Evolutionary conservation across 768 basidiomycete species (phyloP).

Genomic region (Rhodotorula sphaerocarpa): DNA sequence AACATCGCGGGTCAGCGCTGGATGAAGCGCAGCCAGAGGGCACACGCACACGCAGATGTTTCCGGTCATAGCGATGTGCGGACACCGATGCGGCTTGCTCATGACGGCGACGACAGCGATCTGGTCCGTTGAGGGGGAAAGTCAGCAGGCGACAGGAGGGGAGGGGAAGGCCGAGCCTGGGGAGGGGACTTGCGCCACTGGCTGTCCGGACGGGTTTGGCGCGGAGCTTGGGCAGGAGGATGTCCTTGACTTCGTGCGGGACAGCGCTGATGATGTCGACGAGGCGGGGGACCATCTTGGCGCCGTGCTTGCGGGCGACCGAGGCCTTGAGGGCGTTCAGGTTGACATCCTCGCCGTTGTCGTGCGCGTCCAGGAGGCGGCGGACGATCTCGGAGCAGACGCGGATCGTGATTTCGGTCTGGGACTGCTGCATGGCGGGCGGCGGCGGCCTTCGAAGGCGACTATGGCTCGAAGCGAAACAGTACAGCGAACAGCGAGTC

Average conservation of each 20-base stretch:
- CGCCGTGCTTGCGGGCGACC: constrained; percentile 81
- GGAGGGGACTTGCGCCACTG: constrained; percentile 66
- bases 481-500: neutral
- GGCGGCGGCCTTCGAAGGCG: neutral
- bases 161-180: neutral
- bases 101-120: constrained; percentile 99
- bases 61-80: constrained; percentile 99
- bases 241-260: constrained; percentile 92
- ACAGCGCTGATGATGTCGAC: constrained; percentile 98
- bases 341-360: constrained; percentile 66
- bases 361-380: constrained; percentile 81
- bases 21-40: neutral
- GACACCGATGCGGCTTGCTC: constrained; percentile 99
- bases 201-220: constrained; percentile 94
- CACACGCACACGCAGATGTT: constrained; percentile 88
- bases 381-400: constrained; percentile 91
- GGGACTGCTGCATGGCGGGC: constrained; percentile 39
- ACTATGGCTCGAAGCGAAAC: neutral
- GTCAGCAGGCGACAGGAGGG: neutral
- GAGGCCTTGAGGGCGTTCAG: constrained; percentile 78
- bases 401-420: constrained; percentile 80
- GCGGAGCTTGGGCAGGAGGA: constrained; percentile 74
- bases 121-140: constrained; percentile 47
- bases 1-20: too few relatives aligned
- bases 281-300: constrained; percentile 77